phyloP scores from a whole-genome alignment of 345 rosid species.

The Corchorus capsularis region DNA sequence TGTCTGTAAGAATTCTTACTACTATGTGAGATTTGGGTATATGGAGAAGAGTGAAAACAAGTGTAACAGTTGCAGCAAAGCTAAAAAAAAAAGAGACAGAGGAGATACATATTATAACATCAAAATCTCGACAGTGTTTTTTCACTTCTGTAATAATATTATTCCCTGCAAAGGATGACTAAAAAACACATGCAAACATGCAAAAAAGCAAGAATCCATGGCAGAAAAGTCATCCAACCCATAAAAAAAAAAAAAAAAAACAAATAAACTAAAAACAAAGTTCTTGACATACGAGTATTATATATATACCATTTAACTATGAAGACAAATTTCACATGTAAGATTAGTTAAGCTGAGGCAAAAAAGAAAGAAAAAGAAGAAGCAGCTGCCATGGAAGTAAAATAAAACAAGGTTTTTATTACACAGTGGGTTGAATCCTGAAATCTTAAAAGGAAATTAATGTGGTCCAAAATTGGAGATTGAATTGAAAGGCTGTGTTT shows the following conservation, averaged over 20 bases:
- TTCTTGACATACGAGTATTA: not conserved
- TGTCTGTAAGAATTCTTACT: slow-evolving; percentile 16
- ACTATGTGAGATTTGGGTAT: slow-evolving; percentile 3
- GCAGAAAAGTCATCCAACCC: slow-evolving; percentile 14
- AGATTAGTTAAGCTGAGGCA: not conserved
- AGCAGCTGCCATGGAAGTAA: not conserved
- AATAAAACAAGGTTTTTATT: not conserved
- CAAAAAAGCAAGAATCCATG: slow-evolving; percentile 16
- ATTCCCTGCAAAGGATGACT: slow-evolving; percentile 29
- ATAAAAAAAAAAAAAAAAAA: slow-evolving; percentile 10
- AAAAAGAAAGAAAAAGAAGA: not conserved
- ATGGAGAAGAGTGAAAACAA: slow-evolving; percentile 10
- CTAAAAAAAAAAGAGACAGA: not conserved
- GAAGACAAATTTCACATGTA: not conserved
- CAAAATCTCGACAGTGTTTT: slow-evolving; percentile 28
- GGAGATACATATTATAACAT: slow-evolving; percentile 1
- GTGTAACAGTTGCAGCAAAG: slow-evolving; percentile 20
- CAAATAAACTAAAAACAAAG: not conserved
- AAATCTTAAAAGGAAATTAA: not conserved
- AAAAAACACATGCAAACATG: slow-evolving; percentile 27
- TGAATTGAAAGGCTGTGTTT: slow-evolving; percentile 9
- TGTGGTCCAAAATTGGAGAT: slow-evolving; percentile 12
- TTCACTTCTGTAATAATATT: slow-evolving; percentile 29
- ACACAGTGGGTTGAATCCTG: slow-evolving; percentile 5
- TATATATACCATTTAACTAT: slow-evolving; percentile 7